Conservation (phyloP, 176 grass and related monocot genomes). For the Oropetium thomaeum region DNA sequence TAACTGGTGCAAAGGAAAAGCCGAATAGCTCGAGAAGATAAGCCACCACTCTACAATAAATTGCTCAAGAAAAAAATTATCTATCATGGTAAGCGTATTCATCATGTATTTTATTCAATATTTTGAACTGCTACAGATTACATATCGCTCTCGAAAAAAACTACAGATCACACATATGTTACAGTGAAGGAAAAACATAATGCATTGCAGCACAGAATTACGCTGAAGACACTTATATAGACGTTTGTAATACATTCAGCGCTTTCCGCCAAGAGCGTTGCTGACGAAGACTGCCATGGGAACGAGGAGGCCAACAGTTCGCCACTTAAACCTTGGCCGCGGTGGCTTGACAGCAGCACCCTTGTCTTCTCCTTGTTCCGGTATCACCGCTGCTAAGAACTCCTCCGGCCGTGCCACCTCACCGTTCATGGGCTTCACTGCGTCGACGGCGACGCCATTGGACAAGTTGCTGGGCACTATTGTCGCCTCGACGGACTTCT, state of each 20-base stretch:
- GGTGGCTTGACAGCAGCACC: background rate
- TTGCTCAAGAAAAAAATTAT: too few species aligned
- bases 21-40: background rate
- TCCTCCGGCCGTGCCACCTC: conserved; percentile 51
- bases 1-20: background rate
- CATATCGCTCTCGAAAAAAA: background rate
- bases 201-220: too few species aligned
- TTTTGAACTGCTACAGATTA: background rate
- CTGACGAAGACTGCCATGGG: background rate
- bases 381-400: conserved; percentile 51
- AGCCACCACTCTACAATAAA: too few species aligned
- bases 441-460: background rate
- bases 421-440: conserved; percentile 1
- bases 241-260: background rate
- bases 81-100: background rate
- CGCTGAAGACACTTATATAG: too few species aligned
- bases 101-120: background rate
- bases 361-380: conserved; percentile 44
- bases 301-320: background rate
- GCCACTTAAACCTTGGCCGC: background rate
- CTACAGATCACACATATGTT: background rate
- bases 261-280: background rate
- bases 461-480: conserved; percentile 39
- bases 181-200: background rate
- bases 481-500: conserved; percentile 57